These are phyloP conservation scores for Colletotrichum liaoningense DNA, from an alignment of 2,329 filamentous ascomycete species.

Conservation along the genomic window DNA sequence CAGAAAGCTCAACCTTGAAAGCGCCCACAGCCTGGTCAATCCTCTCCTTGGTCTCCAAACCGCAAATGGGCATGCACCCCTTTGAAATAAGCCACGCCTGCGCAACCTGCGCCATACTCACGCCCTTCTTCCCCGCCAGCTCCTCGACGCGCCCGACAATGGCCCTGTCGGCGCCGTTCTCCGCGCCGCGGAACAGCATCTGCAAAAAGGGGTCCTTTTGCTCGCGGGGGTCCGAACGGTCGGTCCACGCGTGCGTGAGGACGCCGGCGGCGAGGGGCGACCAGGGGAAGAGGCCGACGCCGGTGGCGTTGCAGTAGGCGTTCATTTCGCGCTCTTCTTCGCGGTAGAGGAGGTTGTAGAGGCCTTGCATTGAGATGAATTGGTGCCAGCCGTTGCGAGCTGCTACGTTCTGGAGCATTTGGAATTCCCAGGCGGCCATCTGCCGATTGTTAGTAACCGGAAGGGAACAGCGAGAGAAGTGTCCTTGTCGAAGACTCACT, in stretches of 20 bases:
- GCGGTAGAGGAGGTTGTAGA: slow-evolving; percentile 64
- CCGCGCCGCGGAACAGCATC: slow-evolving; percentile 12
- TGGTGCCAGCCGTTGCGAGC: slow-evolving; percentile 65
- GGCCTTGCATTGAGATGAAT: slow-evolving; percentile 69
- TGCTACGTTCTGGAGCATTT: slow-evolving; percentile 60
- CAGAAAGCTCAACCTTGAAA: background rate
- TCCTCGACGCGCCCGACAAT: slow-evolving; percentile 21
- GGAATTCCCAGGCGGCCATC: slow-evolving; percentile 31
- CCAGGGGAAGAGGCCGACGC: slow-evolving; percentile 45
- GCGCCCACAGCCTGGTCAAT: slow-evolving; percentile 26
- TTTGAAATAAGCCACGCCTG: slow-evolving; percentile 28
- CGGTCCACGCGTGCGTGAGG: slow-evolving; percentile 25
- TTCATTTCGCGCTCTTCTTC: slow-evolving; percentile 65
- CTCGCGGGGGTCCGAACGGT: slow-evolving; percentile 13
- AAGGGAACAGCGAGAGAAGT: too few relatives aligned
- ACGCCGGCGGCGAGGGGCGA: slow-evolving; percentile 26
- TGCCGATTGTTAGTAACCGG: too few relatives aligned
- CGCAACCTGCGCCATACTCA: slow-evolving; percentile 28
- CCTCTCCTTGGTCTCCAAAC: slow-evolving; percentile 23
- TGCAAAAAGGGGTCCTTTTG: slow-evolving; percentile 23
- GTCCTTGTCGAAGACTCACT: background rate
- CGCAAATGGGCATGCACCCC: slow-evolving; percentile 19
- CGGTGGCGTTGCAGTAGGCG: slow-evolving; percentile 52
- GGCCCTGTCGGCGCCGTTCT: slow-evolving; percentile 7
- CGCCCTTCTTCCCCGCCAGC: slow-evolving; percentile 10